Evolutionary conservation across 768 basidiomycete genomes (phyloP), one percentile per base, ranked within the genome.

Genomic region (Boletus pseudo-olivaceus): DNA sequence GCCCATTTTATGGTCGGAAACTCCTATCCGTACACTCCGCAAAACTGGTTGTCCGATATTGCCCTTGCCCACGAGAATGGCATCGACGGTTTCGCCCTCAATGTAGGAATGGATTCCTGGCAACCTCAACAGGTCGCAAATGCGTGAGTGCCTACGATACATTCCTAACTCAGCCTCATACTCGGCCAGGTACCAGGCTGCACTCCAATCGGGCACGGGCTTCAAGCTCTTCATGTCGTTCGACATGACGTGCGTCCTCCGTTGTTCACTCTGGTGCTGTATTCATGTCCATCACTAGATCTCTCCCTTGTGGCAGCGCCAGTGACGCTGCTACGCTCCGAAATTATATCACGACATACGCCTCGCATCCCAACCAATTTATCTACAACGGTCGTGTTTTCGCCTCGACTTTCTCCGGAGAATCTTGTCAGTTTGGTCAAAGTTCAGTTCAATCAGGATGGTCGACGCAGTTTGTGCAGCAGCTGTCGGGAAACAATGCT

Each of bases 221-320:
- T 90, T 90, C 75, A 84, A 87, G 65, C 72, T 92, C 47, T 90
- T 90, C 71, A 62, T 91, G 55, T 89, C 86, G 14, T 80, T 91
- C 46, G 90, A 92, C 63, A 90, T 89, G 89, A 73, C 82, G 83
- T 87, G 61, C 60, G 76, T 78, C 23, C 46, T 26, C 46, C 37
- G 4, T 41, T 38, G 5, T 51, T 32, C 23, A 12, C 43, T n/a
- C 30, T 38, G 2, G 35, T 47, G 5, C 7, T 38, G 34, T 46
- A 26, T 37, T 47, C 27, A 58, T 43, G 42, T 44, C 48, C 20
- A 19, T 26, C 45, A 6, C 29, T 38, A 86, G 84, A 5, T 79
- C 79, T 4, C 67, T 86, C 44, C 79, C 84, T 6, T 86, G 87
- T 58, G 65, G 63, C 7, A 74, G 75, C 15, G 58, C 76, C 20